Conservation (phyloP, 768 basidiomycete genomes). For the Rhodotorula toruloides region DNA sequence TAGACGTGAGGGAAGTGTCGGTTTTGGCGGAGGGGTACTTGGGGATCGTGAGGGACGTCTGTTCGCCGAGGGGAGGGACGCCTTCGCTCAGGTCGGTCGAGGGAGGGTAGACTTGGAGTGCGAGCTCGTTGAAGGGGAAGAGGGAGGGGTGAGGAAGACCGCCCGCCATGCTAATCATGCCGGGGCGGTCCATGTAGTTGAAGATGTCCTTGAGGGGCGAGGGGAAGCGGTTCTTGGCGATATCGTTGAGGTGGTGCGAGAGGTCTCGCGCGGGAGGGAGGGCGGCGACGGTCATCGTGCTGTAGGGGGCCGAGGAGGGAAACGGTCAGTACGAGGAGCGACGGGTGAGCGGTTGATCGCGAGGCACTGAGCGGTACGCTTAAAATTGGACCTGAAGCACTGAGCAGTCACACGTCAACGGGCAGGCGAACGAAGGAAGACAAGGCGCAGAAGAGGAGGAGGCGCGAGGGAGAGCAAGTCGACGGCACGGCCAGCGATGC, state of each 20-base stretch:
- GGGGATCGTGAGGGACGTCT: slow-evolving; percentile 54
- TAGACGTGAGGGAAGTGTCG: too few species aligned
- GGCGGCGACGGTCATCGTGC: neutral
- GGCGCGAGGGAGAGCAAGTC: too few species aligned
- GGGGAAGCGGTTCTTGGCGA: slow-evolving; percentile 53
- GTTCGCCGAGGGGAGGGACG: neutral
- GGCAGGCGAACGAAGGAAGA: too few species aligned
- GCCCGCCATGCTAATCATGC: slow-evolving; percentile 61
- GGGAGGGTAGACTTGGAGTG: slow-evolving; percentile 4
- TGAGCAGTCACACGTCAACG: too few species aligned
- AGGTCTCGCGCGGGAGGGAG: slow-evolving; percentile 55
- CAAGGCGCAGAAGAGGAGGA: too few species aligned
- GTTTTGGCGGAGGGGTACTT: slow-evolving; percentile 54
- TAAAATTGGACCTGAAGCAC: too few species aligned
- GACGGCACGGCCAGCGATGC: too few species aligned
- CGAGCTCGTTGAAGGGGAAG: slow-evolving; percentile 56
- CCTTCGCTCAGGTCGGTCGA: slow-evolving; percentile 6
- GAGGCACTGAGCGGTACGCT: too few species aligned
- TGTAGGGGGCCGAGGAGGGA: neutral
- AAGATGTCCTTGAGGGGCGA: slow-evolving; percentile 66
- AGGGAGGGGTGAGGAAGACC: slow-evolving; percentile 66
- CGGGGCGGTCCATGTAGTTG: slow-evolving; percentile 57
- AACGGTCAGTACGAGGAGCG: fast-evolving
- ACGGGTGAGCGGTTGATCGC: too few species aligned
- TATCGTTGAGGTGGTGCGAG: slow-evolving; percentile 63